Evolutionary conservation across 441 rosid species (phyloP).

Genomic region (Corymbia citriodora): DNA sequence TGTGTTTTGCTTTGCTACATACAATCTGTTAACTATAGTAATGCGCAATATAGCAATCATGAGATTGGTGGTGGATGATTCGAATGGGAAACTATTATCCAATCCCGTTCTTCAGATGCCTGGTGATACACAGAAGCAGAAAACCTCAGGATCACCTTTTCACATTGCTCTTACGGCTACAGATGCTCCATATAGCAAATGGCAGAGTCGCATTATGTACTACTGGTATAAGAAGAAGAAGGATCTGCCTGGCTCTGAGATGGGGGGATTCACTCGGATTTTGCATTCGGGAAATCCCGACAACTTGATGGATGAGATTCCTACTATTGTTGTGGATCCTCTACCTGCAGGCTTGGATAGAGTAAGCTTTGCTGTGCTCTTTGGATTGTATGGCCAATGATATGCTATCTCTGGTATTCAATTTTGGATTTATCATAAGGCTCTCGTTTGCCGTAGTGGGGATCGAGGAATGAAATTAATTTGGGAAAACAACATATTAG

Average conservation of each 20-base stretch:
- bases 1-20: slow-evolving; percentile 61
- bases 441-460: background rate
- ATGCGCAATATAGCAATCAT: slow-evolving; percentile 37
- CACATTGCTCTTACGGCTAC: slow-evolving; percentile 67
- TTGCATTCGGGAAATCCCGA: slow-evolving; percentile 61
- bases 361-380: slow-evolving; percentile 20
- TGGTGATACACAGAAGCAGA: slow-evolving; percentile 23
- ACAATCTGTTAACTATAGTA: slow-evolving; percentile 51
- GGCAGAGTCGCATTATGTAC: slow-evolving; percentile 78
- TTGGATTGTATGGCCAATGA: background rate
- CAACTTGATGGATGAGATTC: slow-evolving; percentile 66
- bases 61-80: slow-evolving; percentile 21
- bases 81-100: slow-evolving; percentile 21
- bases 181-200: slow-evolving; percentile 58
- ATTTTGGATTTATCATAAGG: background rate
- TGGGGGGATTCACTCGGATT: slow-evolving; percentile 72
- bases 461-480: background rate
- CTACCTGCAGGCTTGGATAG: slow-evolving; percentile 60
- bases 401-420: background rate
- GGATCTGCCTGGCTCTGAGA: slow-evolving; percentile 49
- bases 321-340: slow-evolving; percentile 60
- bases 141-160: slow-evolving; percentile 30
- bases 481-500: background rate
- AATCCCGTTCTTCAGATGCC: slow-evolving; percentile 73
- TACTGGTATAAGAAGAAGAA: slow-evolving; percentile 65